Evolutionary conservation across 1,139 yeast genomes (phyloP).

Genomic region (Hemisphaericaspora lyxosophila): DNA sequence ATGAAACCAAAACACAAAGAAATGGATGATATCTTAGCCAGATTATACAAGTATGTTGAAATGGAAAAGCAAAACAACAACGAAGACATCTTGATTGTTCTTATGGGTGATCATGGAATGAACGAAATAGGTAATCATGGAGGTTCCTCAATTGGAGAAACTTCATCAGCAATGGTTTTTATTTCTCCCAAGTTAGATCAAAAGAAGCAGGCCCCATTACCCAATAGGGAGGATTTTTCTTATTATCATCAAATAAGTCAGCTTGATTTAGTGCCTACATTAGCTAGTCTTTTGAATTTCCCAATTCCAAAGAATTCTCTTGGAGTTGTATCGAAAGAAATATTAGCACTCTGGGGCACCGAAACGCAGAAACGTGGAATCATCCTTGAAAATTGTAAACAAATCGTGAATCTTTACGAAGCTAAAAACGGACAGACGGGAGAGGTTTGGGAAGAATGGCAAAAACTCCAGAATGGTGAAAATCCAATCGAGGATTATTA

Average conservation of each 20-base stretch:
- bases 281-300: slow-evolving; percentile 68
- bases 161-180: slow-evolving; percentile 77
- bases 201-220: slow-evolving; percentile 36
- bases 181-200: slow-evolving; percentile 57
- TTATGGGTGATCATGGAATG: slow-evolving; percentile 97
- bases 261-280: slow-evolving; percentile 85
- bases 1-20: slow-evolving; percentile 83
- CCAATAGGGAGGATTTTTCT: slow-evolving; percentile 39
- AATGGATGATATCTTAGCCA: slow-evolving; percentile 69
- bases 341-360: slow-evolving; percentile 56
- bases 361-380: slow-evolving; percentile 38
- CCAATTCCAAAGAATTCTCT: slow-evolving; percentile 86
- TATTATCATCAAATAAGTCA: slow-evolving; percentile 66
- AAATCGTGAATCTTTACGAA: slow-evolving; percentile 43
- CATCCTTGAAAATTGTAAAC: slow-evolving; percentile 60
- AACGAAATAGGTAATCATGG: slow-evolving; percentile 94
- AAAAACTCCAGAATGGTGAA: slow-evolving; percentile 9
- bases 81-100: slow-evolving; percentile 62
- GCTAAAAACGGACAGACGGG: slow-evolving; percentile 23
- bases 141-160: slow-evolving; percentile 89
- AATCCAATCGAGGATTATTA: slow-evolving; percentile 25
- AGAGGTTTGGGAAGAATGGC: slow-evolving; percentile 17
- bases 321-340: slow-evolving; percentile 65
- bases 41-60: slow-evolving; percentile 47
- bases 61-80: slow-evolving; percentile 19